Conservation (phyloP, 2,329 filamentous ascomycete genomes). For the Botrytis tulipae region DNA sequence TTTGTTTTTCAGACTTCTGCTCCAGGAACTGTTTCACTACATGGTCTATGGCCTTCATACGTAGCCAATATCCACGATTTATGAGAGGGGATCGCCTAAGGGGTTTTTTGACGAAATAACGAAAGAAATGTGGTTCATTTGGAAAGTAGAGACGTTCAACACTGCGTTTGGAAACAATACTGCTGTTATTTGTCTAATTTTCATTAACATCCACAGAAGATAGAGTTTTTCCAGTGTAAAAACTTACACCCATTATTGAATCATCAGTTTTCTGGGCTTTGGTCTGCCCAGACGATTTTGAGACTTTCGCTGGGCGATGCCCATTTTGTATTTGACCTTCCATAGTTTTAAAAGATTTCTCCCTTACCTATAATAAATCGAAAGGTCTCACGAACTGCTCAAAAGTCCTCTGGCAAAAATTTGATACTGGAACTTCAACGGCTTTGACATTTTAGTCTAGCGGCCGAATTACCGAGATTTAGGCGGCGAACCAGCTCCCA, state of each 20-base stretch:
- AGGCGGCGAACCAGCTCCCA: constrained; percentile 10
- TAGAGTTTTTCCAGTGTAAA: neutral
- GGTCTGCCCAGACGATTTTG: constrained; percentile 11
- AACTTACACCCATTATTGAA: constrained; percentile 36
- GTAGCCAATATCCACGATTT: constrained; percentile 61
- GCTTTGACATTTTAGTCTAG: neutral
- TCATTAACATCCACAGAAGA: constrained; percentile 4
- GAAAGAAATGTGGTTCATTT: constrained; percentile 76
- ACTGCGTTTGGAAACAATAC: constrained; percentile 87
- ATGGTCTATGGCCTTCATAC: constrained; percentile 74
- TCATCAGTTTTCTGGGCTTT: constrained; percentile 43
- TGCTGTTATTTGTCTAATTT: constrained; percentile 78
- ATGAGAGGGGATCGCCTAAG: constrained; percentile 83
- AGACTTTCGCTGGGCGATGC: constrained; percentile 6
- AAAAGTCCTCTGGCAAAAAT: neutral
- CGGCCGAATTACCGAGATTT: constrained; percentile 10
- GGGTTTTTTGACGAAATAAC: constrained; percentile 82
- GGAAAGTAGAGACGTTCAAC: constrained; percentile 87
- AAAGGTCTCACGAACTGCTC: neutral
- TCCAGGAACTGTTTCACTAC: constrained; percentile 72
- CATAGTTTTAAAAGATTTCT: neutral
- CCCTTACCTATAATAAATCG: neutral
- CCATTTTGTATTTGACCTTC: neutral
- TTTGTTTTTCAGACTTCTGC: constrained; percentile 53
- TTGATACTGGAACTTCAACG: neutral